Evolutionary conservation across 176 grass and related monocot genomes (phyloP).

Genomic region (Panicum miliaceum): DNA sequence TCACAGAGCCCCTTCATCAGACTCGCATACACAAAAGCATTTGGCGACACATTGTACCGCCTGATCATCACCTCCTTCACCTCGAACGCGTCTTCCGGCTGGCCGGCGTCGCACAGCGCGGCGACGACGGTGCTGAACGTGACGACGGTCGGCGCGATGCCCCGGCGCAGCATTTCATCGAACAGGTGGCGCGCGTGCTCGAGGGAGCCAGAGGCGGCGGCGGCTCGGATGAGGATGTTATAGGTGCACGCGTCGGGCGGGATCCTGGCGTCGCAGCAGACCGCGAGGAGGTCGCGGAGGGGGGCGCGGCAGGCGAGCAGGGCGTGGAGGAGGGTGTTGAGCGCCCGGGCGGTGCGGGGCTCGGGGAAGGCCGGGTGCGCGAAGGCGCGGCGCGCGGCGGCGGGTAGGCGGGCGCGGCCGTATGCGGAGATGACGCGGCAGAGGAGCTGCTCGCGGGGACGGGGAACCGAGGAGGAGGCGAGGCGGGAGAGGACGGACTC

Average conservation of each 20-base stretch:
- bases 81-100: slow-evolving; percentile 45
- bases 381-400: slow-evolving; percentile 57
- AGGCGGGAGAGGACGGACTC: slow-evolving; percentile 57
- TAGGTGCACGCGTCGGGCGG: slow-evolving; percentile 59
- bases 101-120: slow-evolving; percentile 41
- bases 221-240: slow-evolving; percentile 57
- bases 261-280: slow-evolving; percentile 33
- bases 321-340: slow-evolving; percentile 69
- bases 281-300: slow-evolving; percentile 6
- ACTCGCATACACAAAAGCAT: slow-evolving; percentile 58
- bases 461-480: not conserved
- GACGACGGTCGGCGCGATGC: slow-evolving; percentile 50
- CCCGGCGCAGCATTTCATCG: slow-evolving; percentile 62
- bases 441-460: slow-evolving; percentile 55
- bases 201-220: not conserved
- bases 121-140: slow-evolving; percentile 66
- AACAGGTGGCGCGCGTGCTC: slow-evolving; percentile 53
- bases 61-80: slow-evolving; percentile 60
- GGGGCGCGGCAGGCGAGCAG: slow-evolving; percentile 44
- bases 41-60: slow-evolving; percentile 39
- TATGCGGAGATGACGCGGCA: slow-evolving; percentile 64
- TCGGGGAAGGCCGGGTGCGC: slow-evolving; percentile 51
- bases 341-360: slow-evolving; percentile 53
- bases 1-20: slow-evolving; percentile 70
- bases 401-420: slow-evolving; percentile 56